These are phyloP conservation scores for Pleurotus platypus DNA, from an alignment of 768 basidiomycete species.

Conservation along the genomic window DNA sequence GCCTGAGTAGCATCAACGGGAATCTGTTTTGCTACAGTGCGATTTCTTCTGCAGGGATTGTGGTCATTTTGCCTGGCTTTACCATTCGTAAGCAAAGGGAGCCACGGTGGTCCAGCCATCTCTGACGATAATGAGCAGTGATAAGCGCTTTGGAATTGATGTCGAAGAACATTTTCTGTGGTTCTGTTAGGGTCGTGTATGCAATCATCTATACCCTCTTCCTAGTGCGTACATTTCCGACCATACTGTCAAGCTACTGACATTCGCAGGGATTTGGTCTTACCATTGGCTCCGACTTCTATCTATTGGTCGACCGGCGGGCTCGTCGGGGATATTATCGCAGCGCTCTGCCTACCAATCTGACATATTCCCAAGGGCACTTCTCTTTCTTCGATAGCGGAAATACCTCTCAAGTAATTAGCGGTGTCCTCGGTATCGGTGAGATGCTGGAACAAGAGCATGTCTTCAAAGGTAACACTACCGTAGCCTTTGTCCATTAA, in stretches of 20 bases:
- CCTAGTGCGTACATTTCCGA: conserved; percentile 40
- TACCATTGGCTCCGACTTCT: conserved; percentile 80
- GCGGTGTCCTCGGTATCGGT: conserved; percentile 45
- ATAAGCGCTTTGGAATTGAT: conserved; percentile 78
- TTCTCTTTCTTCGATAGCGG: conserved; percentile 50
- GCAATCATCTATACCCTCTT: conserved; percentile 86
- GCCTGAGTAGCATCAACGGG: conserved; percentile 70
- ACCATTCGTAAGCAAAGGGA: conserved; percentile 57
- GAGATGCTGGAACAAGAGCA: conserved; percentile 32
- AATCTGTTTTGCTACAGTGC: conserved; percentile 86
- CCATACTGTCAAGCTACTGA: background rate
- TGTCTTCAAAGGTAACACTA: conserved; percentile 44
- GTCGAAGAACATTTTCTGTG: conserved; percentile 77
- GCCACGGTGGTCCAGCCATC: background rate
- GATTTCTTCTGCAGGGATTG: conserved; percentile 84
- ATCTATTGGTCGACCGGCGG: conserved; percentile 62
- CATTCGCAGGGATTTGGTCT: conserved; percentile 70
- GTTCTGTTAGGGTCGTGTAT: conserved; percentile 80
- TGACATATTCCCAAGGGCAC: conserved; percentile 50
- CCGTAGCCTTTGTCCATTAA: background rate
- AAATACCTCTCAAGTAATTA: conserved; percentile 26
- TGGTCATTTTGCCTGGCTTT: conserved; percentile 88
- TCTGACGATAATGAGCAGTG: conserved; percentile 36
- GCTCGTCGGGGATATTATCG: conserved; percentile 51
- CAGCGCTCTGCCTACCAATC: conserved; percentile 32